Percentiles rank a stretch among this genome's conserved stretches.
Evolutionary conservation across 371 early-diverging fungal species (phyloP).

Genomic region (Polyrhizophydium stewartii): DNA sequence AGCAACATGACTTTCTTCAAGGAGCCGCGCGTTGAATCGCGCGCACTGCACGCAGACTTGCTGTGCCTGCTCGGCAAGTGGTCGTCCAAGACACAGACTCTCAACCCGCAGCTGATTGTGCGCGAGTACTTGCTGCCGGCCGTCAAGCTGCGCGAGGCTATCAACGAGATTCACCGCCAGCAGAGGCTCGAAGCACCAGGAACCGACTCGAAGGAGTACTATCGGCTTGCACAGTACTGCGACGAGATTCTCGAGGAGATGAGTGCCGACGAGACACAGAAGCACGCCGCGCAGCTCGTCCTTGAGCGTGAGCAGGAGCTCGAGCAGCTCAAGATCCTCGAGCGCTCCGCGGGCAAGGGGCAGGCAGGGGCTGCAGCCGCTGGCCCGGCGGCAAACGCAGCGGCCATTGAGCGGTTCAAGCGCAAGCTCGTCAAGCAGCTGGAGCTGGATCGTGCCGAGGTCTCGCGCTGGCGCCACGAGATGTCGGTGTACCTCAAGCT

Average conservation of each 20-base stretch:
- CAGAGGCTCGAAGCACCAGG: background rate
- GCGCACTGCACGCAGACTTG: constrained; percentile 4
- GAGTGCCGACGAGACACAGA: constrained; percentile 17
- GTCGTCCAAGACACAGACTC: constrained; percentile 16
- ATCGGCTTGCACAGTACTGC: constrained; percentile 34
- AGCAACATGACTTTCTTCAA: background rate
- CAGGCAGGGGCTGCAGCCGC: constrained; percentile 4
- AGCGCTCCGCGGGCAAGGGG: constrained; percentile 14
- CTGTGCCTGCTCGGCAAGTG: constrained; percentile 29
- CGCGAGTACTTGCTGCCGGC: constrained; percentile 17
- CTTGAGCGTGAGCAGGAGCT: constrained; percentile 19
- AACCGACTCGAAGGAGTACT: constrained; percentile 13
- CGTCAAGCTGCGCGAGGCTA: background rate
- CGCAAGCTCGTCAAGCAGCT: constrained; percentile 26
- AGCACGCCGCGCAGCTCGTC: background rate
- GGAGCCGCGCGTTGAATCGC: background rate
- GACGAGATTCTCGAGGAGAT: constrained; percentile 27
- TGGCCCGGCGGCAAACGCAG: background rate
- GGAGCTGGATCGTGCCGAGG: constrained; percentile 29
- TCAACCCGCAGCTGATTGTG: constrained; percentile 17
- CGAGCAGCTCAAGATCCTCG: constrained; percentile 16
- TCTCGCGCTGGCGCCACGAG: constrained; percentile 10
- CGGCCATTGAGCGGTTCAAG: constrained; percentile 3
- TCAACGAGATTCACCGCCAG: background rate
- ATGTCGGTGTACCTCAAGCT: constrained; percentile 16